phyloP scores from a whole-genome alignment of 352 stramenopile species.

The Phytophthora rubi region DNA sequence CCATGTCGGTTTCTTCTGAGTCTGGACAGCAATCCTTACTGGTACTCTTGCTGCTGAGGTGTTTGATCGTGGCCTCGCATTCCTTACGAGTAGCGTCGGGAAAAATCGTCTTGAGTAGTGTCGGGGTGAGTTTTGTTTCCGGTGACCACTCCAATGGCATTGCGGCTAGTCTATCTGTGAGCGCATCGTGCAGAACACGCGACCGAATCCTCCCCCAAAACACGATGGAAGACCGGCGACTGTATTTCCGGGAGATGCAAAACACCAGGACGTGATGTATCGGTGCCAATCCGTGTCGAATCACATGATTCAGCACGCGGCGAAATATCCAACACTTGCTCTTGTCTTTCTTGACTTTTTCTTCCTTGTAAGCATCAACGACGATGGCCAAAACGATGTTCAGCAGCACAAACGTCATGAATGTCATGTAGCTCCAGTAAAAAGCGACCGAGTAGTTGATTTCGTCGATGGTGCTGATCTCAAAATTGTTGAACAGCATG shows the following conservation, averaged over 20 bases:
- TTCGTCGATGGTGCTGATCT: constrained; percentile 49
- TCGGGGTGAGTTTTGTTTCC: constrained; percentile 23
- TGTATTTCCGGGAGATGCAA: constrained; percentile 10
- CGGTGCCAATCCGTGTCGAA: constrained; percentile 22
- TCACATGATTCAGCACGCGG: constrained; percentile 22
- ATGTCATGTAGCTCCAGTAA: constrained; percentile 75
- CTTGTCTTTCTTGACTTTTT: constrained; percentile 43
- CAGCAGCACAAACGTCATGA: constrained; percentile 69
- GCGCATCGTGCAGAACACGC: constrained; percentile 24
- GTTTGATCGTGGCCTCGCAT: constrained; percentile 28
- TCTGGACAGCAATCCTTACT: constrained; percentile 21
- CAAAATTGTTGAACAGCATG: constrained; percentile 74
- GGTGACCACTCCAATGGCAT: constrained; percentile 30
- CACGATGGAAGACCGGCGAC: constrained; percentile 15
- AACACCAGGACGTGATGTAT: constrained; percentile 6
- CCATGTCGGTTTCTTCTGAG: constrained; percentile 16
- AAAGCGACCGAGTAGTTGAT: constrained; percentile 53
- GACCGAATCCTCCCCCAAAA: constrained; percentile 34
- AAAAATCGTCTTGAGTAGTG: constrained; percentile 23
- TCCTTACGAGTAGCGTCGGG: constrained; percentile 24
- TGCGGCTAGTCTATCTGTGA: constrained; percentile 19
- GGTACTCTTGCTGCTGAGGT: constrained; percentile 17
- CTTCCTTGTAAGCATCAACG: constrained; percentile 59
- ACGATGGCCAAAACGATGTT: constrained; percentile 80
- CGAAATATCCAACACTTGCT: constrained; percentile 30